Conservation (phyloP, 108 stramenopile genomes). For the Skeletonema costatum region DNA sequence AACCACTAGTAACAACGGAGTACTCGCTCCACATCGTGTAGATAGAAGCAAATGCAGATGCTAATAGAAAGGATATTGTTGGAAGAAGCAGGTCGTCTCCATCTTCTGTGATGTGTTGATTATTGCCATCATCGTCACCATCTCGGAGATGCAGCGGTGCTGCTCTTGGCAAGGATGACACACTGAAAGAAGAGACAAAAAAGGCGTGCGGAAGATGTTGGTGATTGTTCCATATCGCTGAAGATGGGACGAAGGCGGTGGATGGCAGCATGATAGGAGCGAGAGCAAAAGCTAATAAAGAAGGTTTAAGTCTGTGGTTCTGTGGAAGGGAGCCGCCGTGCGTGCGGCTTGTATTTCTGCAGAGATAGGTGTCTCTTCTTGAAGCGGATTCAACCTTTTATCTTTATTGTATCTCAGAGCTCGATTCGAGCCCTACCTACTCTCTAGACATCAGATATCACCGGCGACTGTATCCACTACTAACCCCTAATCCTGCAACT, state of each 20-base stretch:
- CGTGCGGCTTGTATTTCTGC: no score
- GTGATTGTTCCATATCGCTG: neutral
- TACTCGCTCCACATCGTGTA: constrained; percentile 57
- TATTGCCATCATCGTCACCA: neutral
- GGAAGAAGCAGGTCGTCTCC: neutral
- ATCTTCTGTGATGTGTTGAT: neutral
- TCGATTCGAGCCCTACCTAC: no score
- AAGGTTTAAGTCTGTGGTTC: no score
- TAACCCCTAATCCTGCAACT: no score
- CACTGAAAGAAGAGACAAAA: neutral
- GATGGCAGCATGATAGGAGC: neutral
- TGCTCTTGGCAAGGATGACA: neutral
- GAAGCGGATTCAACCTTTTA: no score
- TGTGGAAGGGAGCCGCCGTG: no score
- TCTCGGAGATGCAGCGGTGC: neutral
- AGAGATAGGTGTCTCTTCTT: no score
- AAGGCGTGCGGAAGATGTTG: neutral
- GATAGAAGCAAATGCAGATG: constrained; percentile 19
- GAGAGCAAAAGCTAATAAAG: no score
- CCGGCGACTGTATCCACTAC: no score
- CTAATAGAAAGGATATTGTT: neutral
- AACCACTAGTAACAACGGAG: constrained; percentile 43
- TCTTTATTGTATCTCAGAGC: no score
- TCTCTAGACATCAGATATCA: no score
- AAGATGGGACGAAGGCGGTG: neutral